Conservation (phyloP, 208 protist genomes). For the Leishmania arabica region DNA sequence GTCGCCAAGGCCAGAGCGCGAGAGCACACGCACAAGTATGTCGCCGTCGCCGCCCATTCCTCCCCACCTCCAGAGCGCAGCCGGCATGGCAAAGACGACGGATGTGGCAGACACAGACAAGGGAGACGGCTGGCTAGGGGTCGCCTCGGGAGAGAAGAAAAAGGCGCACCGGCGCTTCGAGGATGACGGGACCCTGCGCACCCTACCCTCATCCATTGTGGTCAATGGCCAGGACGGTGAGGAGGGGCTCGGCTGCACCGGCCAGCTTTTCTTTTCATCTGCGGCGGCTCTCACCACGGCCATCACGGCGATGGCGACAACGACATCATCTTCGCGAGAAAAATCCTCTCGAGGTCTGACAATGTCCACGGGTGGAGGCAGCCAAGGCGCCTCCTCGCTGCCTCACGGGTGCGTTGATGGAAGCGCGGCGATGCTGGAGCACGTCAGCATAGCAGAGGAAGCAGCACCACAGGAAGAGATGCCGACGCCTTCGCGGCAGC, state of each 20-base stretch:
- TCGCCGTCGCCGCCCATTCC: conserved; percentile 9
- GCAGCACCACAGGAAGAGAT: neutral
- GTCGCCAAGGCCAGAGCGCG: neutral
- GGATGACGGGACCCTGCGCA: conserved; percentile 24
- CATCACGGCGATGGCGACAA: neutral
- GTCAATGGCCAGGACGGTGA: neutral
- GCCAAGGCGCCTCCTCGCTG: conserved; percentile 15
- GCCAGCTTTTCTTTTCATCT: neutral
- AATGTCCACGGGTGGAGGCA: conserved; percentile 8
- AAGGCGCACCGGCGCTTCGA: neutral
- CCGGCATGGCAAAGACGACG: neutral
- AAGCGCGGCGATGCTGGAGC: neutral
- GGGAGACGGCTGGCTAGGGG: neutral
- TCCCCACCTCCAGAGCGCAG: neutral
- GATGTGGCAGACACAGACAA: neutral
- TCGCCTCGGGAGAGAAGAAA: neutral
- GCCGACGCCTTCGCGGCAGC: neutral
- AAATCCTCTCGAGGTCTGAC: conserved; percentile 30
- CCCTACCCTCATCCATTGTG: conserved; percentile 10
- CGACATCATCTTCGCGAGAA: conserved; percentile 17
- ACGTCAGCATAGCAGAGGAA: neutral
- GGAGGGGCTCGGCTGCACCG: neutral
- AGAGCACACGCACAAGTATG: neutral
- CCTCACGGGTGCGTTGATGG: conserved; percentile 11
- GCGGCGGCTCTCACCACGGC: neutral